Percentiles rank a stretch among this genome's conserved stretches.
Conservation (phyloP, 352 stramenopile species). For the Phytopythium litorale region DNA sequence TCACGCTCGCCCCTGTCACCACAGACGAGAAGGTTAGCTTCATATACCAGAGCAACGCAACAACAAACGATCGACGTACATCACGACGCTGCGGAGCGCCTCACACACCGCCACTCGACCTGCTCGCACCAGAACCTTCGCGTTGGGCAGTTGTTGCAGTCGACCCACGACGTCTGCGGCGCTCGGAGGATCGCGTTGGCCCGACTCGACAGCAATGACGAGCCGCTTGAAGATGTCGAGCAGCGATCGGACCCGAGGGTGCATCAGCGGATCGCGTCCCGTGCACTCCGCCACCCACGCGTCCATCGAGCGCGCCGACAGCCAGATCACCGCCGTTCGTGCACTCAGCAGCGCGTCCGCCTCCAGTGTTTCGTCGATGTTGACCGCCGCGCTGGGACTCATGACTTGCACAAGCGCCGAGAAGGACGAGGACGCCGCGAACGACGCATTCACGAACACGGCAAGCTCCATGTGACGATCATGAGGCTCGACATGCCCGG, state of each 20-base stretch:
- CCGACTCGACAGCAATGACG: slow-evolving; percentile 31
- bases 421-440: slow-evolving; percentile 25
- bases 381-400: slow-evolving; percentile 14
- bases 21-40: not conserved
- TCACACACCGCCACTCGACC: slow-evolving; percentile 12
- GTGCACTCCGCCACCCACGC: slow-evolving; percentile 14
- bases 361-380: slow-evolving; percentile 41
- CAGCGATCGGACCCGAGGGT: slow-evolving; percentile 25
- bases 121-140: slow-evolving; percentile 18
- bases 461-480: slow-evolving; percentile 8
- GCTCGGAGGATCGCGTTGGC: slow-evolving; percentile 2
- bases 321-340: slow-evolving; percentile 23
- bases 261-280: slow-evolving; percentile 20
- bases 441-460: slow-evolving; percentile 28
- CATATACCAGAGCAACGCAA: not conserved
- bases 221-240: slow-evolving; percentile 53
- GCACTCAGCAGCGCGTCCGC: slow-evolving; percentile 43
- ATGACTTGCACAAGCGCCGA: slow-evolving; percentile 16
- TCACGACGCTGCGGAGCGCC: slow-evolving; percentile 22
- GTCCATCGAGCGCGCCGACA: slow-evolving; percentile 19
- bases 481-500: not conserved
- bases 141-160: slow-evolving; percentile 27
- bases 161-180: slow-evolving; percentile 13
- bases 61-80: not conserved
- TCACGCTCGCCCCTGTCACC: slow-evolving; percentile 22